Evolutionary conservation across 2,329 filamentous ascomycete genomes (phyloP).

Genomic region (Phialemonium atrogriseum): DNA sequence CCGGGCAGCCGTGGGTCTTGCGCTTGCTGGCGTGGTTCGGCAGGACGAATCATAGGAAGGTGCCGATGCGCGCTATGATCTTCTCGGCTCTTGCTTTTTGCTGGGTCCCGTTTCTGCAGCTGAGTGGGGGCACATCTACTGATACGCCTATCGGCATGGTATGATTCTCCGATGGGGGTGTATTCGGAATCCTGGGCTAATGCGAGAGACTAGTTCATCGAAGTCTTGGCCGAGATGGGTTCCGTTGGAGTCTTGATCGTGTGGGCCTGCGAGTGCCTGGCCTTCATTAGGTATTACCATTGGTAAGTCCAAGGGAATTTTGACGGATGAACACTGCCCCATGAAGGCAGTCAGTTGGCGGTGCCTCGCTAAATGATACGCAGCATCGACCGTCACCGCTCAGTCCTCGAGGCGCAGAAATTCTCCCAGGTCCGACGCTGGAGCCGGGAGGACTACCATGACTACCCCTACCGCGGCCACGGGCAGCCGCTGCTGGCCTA

Average conservation of each 20-base stretch:
- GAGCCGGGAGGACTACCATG: constrained; percentile 12
- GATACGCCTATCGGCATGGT: constrained; percentile 7
- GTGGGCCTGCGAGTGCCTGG: constrained; percentile 31
- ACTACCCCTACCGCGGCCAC: constrained; percentile 30
- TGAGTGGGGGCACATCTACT: constrained; percentile 12
- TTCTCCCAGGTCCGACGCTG: constrained; percentile 19
- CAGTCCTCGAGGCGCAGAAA: constrained; percentile 12
- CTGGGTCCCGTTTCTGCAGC: constrained; percentile 32
- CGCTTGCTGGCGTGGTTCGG: constrained; percentile 21
- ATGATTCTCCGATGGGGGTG: not conserved
- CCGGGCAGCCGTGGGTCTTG: constrained; percentile 14
- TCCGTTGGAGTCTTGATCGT: constrained; percentile 27
- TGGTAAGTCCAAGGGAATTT: too few species aligned
- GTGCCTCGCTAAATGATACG: not conserved
- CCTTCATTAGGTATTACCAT: constrained; percentile 29
- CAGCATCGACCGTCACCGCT: constrained; percentile 16
- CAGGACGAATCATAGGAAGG: constrained; percentile 19
- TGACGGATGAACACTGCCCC: too few species aligned
- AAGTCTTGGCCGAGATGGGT: constrained; percentile 27
- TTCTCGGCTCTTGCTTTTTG: constrained; percentile 27
- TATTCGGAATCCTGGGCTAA: too few species aligned
- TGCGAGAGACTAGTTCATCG: constrained; percentile 32
- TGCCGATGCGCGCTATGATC: constrained; percentile 28
- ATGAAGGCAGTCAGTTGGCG: too few species aligned
- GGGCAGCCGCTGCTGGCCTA: constrained; percentile 28